Percentiles rank a stretch among this genome's conserved stretches.
Conservation (phyloP, 139 green algal genomes). For the Micractinium sp. region DNA sequence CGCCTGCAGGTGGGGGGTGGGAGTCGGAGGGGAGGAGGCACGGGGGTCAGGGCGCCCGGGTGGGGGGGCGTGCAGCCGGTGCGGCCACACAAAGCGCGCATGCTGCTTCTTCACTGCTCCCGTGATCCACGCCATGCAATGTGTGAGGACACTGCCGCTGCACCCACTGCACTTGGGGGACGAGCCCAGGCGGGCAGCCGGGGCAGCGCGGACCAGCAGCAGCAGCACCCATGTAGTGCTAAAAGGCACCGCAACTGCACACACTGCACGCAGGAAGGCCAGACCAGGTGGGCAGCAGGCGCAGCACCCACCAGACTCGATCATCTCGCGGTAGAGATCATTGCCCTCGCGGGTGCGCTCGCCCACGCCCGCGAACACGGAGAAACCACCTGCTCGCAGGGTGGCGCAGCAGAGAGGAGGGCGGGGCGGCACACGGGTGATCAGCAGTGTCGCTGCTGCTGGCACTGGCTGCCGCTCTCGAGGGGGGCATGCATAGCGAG, state of each 20-base stretch:
- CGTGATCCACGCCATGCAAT: not conserved
- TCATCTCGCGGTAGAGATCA: slow-evolving; percentile 99
- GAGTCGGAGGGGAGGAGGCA: not conserved
- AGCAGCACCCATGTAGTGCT: too few species aligned
- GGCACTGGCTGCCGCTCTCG: too few species aligned
- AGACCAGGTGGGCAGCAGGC: not conserved
- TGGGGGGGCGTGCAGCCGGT: not conserved
- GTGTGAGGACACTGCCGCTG: not conserved
- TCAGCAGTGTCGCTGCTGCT: not conserved
- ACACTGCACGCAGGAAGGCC: not conserved
- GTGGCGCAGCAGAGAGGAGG: too few species aligned
- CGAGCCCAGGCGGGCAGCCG: too few species aligned
- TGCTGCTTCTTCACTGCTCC: not conserved
- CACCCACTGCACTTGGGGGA: too few species aligned
- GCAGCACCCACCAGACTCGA: slow-evolving; percentile 86
- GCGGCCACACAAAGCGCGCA: not conserved
- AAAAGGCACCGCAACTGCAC: too few species aligned
- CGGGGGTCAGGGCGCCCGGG: not conserved
- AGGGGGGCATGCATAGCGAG: too few species aligned
- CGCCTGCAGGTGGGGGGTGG: slow-evolving; percentile 43
- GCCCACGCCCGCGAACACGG: slow-evolving; percentile 99
- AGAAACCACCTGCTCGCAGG: slow-evolving; percentile 99
- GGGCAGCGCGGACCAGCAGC: too few species aligned
- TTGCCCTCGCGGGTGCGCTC: slow-evolving; percentile 99
- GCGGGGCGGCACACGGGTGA: not conserved